Evolutionary conservation across 2,329 filamentous ascomycete species (phyloP).

Genomic region (Beauveria sp.): DNA sequence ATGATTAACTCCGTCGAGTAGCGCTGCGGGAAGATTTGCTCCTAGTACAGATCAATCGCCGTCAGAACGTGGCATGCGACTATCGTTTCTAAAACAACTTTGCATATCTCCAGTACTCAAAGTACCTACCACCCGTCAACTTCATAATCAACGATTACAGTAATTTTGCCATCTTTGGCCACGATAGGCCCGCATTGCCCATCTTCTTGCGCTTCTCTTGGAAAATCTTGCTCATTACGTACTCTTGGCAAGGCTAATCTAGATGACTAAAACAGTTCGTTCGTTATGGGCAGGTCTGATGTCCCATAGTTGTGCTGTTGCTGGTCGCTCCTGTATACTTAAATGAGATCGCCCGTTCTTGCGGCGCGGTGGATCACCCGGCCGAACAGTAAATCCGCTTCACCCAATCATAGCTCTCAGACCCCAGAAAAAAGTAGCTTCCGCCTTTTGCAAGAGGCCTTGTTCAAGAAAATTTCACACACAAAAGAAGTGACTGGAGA

Average conservation of each 20-base stretch:
- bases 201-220: background rate
- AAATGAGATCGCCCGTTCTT: background rate
- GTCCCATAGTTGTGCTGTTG: background rate
- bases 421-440: conserved; percentile 6
- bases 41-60: too few species aligned
- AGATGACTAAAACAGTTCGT: too few species aligned
- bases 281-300: background rate
- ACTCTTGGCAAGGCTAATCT: background rate
- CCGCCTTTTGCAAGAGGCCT: background rate
- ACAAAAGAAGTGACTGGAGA: conserved; percentile 18
- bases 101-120: too few species aligned
- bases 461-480: conserved; percentile 24
- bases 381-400: conserved; percentile 14
- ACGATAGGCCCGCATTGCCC: too few species aligned
- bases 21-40: too few species aligned
- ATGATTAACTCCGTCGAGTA: too few species aligned
- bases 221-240: background rate
- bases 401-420: conserved; percentile 13
- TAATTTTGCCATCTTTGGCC: too few species aligned
- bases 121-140: too few species aligned
- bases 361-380: background rate
- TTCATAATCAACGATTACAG: too few species aligned
- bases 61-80: too few species aligned
- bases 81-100: too few species aligned
- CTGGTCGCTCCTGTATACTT: background rate